Percentiles rank a stretch among this genome's conserved stretches.
Conservation (phyloP, 345 rosid species). For the Schrenkiella parvula region DNA sequence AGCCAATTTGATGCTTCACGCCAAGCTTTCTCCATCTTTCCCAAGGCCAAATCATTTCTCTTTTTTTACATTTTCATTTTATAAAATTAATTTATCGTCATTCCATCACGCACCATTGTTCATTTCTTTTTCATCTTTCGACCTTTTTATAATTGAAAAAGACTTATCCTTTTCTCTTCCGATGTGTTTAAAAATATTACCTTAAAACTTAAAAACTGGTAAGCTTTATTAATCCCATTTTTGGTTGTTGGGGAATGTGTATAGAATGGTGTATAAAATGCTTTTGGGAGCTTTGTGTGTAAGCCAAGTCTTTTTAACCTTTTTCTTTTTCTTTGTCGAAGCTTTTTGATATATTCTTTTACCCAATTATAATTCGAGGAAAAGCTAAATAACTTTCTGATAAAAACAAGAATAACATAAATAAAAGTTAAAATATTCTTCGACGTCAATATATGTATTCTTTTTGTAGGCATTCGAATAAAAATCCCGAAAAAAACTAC, state of each 20-base stretch:
- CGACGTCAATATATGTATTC: background rate
- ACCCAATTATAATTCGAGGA: slow-evolving; percentile 8
- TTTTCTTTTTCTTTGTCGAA: slow-evolving; percentile 24
- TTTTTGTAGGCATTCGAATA: slow-evolving; percentile 1
- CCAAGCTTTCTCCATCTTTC: slow-evolving; percentile 31
- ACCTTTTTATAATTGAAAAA: background rate
- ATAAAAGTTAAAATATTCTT: background rate
- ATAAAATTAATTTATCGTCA: background rate
- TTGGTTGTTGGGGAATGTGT: slow-evolving; percentile 16
- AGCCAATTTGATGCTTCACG: slow-evolving; percentile 36
- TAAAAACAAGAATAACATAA: background rate
- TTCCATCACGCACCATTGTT: slow-evolving; percentile 13
- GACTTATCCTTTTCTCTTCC: background rate
- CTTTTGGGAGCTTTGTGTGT: slow-evolving; percentile 26
- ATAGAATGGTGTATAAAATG: slow-evolving; percentile 10
- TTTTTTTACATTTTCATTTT: background rate
- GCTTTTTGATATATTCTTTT: slow-evolving; percentile 26
- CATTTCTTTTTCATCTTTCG: background rate
- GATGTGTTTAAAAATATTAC: slow-evolving; percentile 2
- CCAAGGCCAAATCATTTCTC: slow-evolving; percentile 30
- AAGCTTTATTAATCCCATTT: slow-evolving; percentile 1
- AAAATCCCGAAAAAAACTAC: slow-evolving; percentile 5
- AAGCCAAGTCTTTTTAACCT: slow-evolving; percentile 22
- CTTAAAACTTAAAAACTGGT: slow-evolving; percentile 10
- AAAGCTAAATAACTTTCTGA: slow-evolving; percentile 31